Base-by-base conservation (phyloP, 805 yeast genomes). In the Myxozyma geophila region DNA sequence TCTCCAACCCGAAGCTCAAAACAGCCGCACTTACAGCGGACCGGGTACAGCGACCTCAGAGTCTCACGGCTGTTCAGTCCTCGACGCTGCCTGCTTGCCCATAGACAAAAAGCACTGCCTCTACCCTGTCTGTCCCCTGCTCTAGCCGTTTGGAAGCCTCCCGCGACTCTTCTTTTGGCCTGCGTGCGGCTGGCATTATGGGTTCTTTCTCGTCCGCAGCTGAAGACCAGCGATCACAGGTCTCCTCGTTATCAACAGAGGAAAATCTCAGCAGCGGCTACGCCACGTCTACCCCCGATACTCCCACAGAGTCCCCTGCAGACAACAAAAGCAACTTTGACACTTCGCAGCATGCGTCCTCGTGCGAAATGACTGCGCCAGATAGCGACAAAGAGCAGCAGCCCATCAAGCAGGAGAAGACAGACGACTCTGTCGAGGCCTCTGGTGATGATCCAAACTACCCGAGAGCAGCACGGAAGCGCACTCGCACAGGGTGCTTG, bases 401-500 rank as follows among this genome's bases (percentile, higher is more conserved):
- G 21, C 17, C 21, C 4, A 19, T 43, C 47, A 43, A 43, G 47
- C 21, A 43, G 10, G 47, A 43, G 40, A 37, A 9, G 40, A 49
- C 39, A 9, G 37, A 43, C 19, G 53, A 28, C 53, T 7, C 19
- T 9, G 35, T 19, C 12, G 53, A 49, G 21, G 53, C 2, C 46
- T 9, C 9, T 9, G 28, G 17, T 28, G 46, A 37, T 8, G 46
- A 52, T 35, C 43, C 2, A 17, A 23, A 35, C 33, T 5, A 39
- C 1, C 23, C 33, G 12, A 56, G 43, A 33, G 54, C 40, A 15
- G 56, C 57, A 17, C 39, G 62, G 13, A 48, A 58, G 33, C 48
- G 67, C n/a, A 59, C 63, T 5, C 60, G 63, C 17, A 63, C 67
- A 3, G 67, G 67, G 7, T 63, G 67, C 19, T 15, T 59, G 51